These are phyloP conservation scores for Umbelopsis sp. DNA, from an alignment of 192 early-diverging fungal genomes.

Conservation along the genomic window DNA sequence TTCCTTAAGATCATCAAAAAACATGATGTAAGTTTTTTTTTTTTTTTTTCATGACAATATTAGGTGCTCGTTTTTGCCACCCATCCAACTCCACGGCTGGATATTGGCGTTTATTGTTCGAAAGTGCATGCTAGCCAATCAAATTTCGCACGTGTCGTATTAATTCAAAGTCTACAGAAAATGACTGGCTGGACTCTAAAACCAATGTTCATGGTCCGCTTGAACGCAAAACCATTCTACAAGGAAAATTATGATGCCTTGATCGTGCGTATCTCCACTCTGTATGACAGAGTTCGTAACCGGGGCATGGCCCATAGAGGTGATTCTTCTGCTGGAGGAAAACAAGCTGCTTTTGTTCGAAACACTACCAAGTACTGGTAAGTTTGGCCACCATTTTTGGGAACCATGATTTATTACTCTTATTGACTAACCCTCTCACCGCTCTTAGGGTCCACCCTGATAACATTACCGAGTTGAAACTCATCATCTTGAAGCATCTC, in stretches of 20 bases:
- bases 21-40: slow-evolving; percentile 74
- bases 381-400: background rate
- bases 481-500: slow-evolving; percentile 89
- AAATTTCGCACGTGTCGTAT: slow-evolving; percentile 27
- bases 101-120: background rate
- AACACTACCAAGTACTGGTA: slow-evolving; percentile 97
- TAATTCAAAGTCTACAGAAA: slow-evolving; percentile 55
- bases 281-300: slow-evolving; percentile 80
- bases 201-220: slow-evolving; percentile 75
- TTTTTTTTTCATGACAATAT: background rate
- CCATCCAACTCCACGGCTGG: background rate
- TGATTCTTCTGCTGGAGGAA: slow-evolving; percentile 55
- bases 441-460: slow-evolving; percentile 81
- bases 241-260: slow-evolving; percentile 89
- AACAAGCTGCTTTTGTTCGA: slow-evolving; percentile 81
- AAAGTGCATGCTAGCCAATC: slow-evolving; percentile 21
- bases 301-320: slow-evolving; percentile 66
- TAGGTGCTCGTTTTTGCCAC: slow-evolving; percentile 10
- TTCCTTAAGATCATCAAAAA: slow-evolving; percentile 98
- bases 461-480: slow-evolving; percentile 96
- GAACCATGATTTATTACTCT: background rate
- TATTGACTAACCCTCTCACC: background rate
- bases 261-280: slow-evolving; percentile 82
- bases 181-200: slow-evolving; percentile 84
- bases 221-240: slow-evolving; percentile 85